Evolutionary conservation across 2,329 filamentous ascomycete genomes (phyloP), one percentile per base, ranked within the genome.

Genomic region (Phoma sp.): DNA sequence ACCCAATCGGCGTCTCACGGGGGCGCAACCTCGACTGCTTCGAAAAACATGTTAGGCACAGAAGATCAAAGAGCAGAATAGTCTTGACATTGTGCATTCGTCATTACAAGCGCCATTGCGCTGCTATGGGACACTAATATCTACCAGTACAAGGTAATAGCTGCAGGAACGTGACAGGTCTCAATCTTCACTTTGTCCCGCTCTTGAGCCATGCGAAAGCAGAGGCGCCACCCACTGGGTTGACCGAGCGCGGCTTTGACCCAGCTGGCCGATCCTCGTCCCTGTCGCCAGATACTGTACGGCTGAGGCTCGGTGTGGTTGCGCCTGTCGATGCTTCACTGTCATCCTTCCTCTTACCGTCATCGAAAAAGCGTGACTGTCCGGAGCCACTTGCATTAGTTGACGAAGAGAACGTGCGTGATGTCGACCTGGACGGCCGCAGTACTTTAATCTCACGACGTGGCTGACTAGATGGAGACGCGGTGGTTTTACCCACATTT

Each of bases 181-280:
- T 69, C 1, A 56, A 25, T 18, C 7, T 37, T 60, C 56, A 74
- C 52, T 67, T 73, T 1, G 64, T 57, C 24, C 66, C 65, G 22
- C 60, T 65, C 45, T 89, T 93, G 80, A 97, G 88, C 93, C 93
- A 98, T 10, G 90, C 88, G 78, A 98, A 98, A 2, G 93, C 93
- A 54, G 91, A 95, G 11, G 90, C 93, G n/a, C 90, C 90, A 7
- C 93, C 93, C 14, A 96, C 85, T 0, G 95, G 93, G 69, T 98
- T 98, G 29, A 86, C 81, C 6, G 86, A 82, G 52, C 86, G 83
- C 13, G 84, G 78, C 64, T 82, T 82, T 39, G 61, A 78, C 74
- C 52, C 71, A 51, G 53, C 53, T 52, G 64, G 60, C 22, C 68
- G 50, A 57, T 75, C 75, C 63, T 72, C 72, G 57, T 65, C 73